These are phyloP conservation scores for Crithidia expoeki DNA, from an alignment of 208 protist species.

Conservation along the genomic window DNA sequence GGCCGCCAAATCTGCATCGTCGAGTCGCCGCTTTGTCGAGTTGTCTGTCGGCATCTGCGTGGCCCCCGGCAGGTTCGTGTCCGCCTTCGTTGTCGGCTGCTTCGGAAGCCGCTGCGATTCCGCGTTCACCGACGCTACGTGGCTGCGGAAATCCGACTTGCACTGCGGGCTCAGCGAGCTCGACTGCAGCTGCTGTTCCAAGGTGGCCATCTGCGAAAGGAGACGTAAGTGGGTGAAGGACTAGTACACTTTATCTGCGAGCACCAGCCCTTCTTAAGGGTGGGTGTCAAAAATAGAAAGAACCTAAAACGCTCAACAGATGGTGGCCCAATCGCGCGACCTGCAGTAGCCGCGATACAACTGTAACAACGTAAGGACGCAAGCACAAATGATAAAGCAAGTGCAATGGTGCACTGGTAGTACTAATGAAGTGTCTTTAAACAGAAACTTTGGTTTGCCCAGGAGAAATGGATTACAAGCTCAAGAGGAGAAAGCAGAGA, in stretches of 20 bases:
- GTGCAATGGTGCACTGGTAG: too few species aligned
- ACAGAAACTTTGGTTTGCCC: too few species aligned
- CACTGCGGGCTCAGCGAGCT: constrained; percentile 69
- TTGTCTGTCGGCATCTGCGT: constrained; percentile 40
- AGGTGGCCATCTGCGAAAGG: constrained; percentile 52
- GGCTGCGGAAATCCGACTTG: constrained; percentile 71
- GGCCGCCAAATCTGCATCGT: constrained; percentile 5
- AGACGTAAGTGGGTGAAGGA: neutral
- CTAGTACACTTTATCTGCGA: constrained; percentile 4
- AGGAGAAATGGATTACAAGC: too few species aligned
- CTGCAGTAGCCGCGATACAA: too few species aligned
- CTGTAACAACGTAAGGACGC: too few species aligned
- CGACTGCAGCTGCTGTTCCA: constrained; percentile 62
- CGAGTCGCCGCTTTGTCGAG: constrained; percentile 25
- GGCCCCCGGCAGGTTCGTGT: constrained; percentile 52
- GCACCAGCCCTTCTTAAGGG: too few species aligned
- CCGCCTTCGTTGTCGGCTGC: constrained; percentile 46
- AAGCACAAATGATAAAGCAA: too few species aligned
- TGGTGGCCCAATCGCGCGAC: too few species aligned
- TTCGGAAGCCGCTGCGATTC: constrained; percentile 61
- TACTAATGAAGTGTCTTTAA: too few species aligned
- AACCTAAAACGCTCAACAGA: too few species aligned
- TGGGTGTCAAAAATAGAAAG: too few species aligned
- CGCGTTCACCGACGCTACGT: constrained; percentile 65
- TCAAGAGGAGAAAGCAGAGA: too few species aligned